Evolutionary conservation across 1,284 basidiomycete species (phyloP), one percentile per base, ranked within the genome.

Genomic region (Takashimella koratensis): DNA sequence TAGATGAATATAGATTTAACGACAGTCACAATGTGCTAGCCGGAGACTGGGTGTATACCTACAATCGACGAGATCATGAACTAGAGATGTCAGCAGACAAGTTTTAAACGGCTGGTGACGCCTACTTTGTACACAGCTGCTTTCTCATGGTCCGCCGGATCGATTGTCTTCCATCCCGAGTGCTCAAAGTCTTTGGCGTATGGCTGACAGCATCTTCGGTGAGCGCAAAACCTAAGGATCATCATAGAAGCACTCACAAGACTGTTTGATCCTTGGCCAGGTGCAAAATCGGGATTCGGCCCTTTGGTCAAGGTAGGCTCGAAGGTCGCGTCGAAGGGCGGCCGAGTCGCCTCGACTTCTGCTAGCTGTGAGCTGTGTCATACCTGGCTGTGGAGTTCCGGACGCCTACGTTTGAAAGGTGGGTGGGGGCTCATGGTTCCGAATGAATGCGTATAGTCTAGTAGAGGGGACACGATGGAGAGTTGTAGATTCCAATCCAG

Each of bases 1-100:
- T 74, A 47, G 30, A 2, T 6, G 24, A 23, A 20, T 26, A 45
- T 45, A 26, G 27, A 26, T 47, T 22, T 21, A 22, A n/a, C 8
- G 16, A 20, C 8, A 10, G 43, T 16, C 6, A 20, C 25, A 8
- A 24, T 41, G n/a, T n/a, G 36, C 36, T 43, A 10, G n/a, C 41
- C n/a, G 41, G 12, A 12, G 43, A 4, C 21, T 23, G 20, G 43
- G 11, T 13, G 43, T 19, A 16, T 45, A 52, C 68, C 57, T 30
- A 84, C 75, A 52, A 88, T 81, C 1, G 81, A 82, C 41, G 84
- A 84, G 24, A 84, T 86, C 75, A 88, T 75, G 57, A 89, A 67
- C 49, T 78, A 75, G 66, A 8, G 8, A 8, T 3, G 51, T 42
- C 44, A 47, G 39, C 24, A 40, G 16, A 3, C 27, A 22, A 19